These are phyloP conservation scores for Phyllosticta paracitricarpa DNA, from an alignment of 2,329 filamentous ascomycete species.

Conservation along the genomic window DNA sequence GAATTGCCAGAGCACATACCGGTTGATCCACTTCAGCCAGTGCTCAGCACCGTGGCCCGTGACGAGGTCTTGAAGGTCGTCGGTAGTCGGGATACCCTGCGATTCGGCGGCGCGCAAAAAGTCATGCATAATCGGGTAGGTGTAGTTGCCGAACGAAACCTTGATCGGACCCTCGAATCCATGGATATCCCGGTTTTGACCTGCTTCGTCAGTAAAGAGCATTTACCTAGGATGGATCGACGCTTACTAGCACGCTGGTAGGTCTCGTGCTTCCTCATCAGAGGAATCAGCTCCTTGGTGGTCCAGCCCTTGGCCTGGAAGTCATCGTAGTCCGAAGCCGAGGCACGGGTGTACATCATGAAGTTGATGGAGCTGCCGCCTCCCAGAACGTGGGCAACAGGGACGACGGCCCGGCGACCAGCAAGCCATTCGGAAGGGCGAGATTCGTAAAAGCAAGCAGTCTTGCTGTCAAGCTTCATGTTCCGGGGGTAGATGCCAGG, in stretches of 20 bases:
- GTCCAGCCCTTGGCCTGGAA: conserved; percentile 74
- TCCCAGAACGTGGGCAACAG: conserved; percentile 61
- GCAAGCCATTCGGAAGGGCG: conserved; percentile 62
- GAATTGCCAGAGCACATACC: conserved; percentile 23
- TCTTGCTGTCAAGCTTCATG: conserved; percentile 73
- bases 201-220: conserved; percentile 22
- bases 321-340: conserved; percentile 65
- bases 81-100: conserved; percentile 64
- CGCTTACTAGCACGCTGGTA: conserved; percentile 53
- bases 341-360: conserved; percentile 68
- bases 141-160: conserved; percentile 69
- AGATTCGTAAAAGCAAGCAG: conserved; percentile 72
- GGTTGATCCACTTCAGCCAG: conserved; percentile 81
- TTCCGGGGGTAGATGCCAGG: conserved; percentile 69
- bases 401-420: conserved; percentile 63
- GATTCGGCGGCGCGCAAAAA: conserved; percentile 64
- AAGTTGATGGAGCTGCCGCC: conserved; percentile 70
- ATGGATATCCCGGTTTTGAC: conserved; percentile 53
- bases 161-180: conserved; percentile 75
- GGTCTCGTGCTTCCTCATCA: conserved; percentile 75
- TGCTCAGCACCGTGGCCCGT: conserved; percentile 65
- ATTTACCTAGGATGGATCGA: neutral
- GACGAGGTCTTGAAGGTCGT: conserved; percentile 64
- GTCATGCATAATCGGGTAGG: conserved; percentile 73
- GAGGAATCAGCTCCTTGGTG: conserved; percentile 61